Conservation (phyloP, 306 rosid genomes). For the Vachellia collinsii region DNA sequence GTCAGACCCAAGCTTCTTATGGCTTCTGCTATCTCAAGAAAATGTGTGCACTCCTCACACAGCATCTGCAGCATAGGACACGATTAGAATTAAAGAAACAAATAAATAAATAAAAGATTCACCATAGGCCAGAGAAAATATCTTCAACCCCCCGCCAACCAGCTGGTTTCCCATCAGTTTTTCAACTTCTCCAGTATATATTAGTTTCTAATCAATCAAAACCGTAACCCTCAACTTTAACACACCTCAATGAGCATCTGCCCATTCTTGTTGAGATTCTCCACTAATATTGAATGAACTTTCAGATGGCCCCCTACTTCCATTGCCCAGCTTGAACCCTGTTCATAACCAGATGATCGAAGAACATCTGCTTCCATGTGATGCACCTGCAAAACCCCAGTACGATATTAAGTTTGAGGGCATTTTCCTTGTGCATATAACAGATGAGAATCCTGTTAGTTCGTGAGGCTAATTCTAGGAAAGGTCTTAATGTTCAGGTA, state of each 20-base stretch:
- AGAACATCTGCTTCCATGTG: conserved; percentile 57
- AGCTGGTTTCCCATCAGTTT: conserved; percentile 14
- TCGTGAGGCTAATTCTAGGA: too few relatives aligned
- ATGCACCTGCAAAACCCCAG: conserved; percentile 56
- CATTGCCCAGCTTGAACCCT: conserved; percentile 96
- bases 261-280: conserved; percentile 84
- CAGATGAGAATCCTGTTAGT: not conserved
- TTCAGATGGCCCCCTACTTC: conserved; percentile 96
- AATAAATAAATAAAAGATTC: not conserved
- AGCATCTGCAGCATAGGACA: conserved; percentile 64
- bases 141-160: not conserved
- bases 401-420: not conserved
- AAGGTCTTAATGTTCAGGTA: conserved; percentile 13
- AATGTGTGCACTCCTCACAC: conserved; percentile 94
- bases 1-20: conserved; percentile 84
- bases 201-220: conserved; percentile 21
- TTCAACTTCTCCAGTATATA: not conserved
- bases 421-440: not conserved
- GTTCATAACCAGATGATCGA: conserved; percentile 68
- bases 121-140: not conserved
- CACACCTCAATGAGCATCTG: conserved; percentile 97
- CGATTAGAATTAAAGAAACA: conserved; percentile 21
- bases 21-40: conserved; percentile 95
- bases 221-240: conserved; percentile 26
- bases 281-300: conserved; percentile 89